Percentiles rank a stretch among this genome's conserved stretches.
These are phyloP conservation scores for Schwanniomyces polymorphus DNA, from an alignment of 805 yeast species.

Conservation along the genomic window DNA sequence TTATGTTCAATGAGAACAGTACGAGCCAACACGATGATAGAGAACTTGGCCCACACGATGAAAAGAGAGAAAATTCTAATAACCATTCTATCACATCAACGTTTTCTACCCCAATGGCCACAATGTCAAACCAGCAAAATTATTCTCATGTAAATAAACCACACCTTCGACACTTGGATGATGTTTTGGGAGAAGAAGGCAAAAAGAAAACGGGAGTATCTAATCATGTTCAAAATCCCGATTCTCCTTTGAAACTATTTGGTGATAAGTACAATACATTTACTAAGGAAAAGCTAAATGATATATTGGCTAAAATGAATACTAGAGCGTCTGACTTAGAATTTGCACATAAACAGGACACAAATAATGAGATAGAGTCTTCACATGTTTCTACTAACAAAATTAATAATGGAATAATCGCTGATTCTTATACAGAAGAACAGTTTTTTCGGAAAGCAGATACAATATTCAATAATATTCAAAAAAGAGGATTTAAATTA, in stretches of 20 bases:
- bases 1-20: constrained; percentile 19
- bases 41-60: neutral
- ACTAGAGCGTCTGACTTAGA: constrained; percentile 9
- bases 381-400: constrained; percentile 20
- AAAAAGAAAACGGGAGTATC: constrained; percentile 10
- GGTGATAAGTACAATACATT: constrained; percentile 40
- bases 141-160: constrained; percentile 6
- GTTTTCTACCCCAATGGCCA: constrained; percentile 37
- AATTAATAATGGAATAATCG: constrained; percentile 29
- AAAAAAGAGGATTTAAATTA: constrained; percentile 29
- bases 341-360: neutral
- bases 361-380: neutral
- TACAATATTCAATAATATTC: constrained; percentile 37
- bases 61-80: constrained; percentile 2
- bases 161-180: constrained; percentile 16
- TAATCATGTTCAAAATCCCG: constrained; percentile 21
- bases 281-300: constrained; percentile 33
- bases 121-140: constrained; percentile 17
- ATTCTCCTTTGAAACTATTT: constrained; percentile 43
- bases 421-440: constrained; percentile 33
- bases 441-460: constrained; percentile 40
- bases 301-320: constrained; percentile 22
- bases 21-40: constrained; percentile 2
- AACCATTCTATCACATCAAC: constrained; percentile 31
- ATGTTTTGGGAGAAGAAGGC: constrained; percentile 20